Evolutionary conservation across 2,329 filamentous ascomycete species (phyloP).

Genomic region (Colletotrichum lindemuthianum): DNA sequence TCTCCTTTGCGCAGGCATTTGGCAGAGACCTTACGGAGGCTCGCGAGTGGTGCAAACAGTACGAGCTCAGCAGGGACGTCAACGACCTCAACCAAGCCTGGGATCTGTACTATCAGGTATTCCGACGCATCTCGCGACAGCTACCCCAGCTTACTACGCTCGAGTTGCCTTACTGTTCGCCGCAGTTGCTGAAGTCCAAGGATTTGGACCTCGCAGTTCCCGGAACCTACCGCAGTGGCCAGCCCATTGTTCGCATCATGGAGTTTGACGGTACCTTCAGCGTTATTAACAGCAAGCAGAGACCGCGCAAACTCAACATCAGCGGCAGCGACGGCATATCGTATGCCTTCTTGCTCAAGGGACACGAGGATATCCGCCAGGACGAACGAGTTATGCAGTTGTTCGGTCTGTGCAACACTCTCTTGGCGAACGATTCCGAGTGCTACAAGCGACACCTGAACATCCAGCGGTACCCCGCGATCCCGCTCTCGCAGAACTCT

Average conservation of each 20-base stretch:
- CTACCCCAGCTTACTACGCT: constrained; percentile 91
- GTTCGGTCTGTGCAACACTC: constrained; percentile 96
- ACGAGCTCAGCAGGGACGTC: constrained; percentile 86
- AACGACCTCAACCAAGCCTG: constrained; percentile 97
- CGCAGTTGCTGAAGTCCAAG: constrained; percentile 85
- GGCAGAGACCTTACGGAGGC: constrained; percentile 95
- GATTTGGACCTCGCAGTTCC: constrained; percentile 95
- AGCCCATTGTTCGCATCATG: constrained; percentile 83
- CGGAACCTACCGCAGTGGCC: constrained; percentile 86
- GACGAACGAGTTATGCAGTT: constrained; percentile 99
- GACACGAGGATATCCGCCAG: constrained; percentile 99
- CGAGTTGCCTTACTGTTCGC: constrained; percentile 96
- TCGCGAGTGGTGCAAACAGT: constrained; percentile 94
- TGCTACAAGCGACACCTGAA: constrained; percentile 97
- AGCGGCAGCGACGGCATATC: constrained; percentile 88
- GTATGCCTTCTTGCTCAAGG: constrained; percentile 93
- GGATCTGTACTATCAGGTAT: constrained; percentile 99
- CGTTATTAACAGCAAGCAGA: constrained; percentile 97
- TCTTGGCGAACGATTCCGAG: constrained; percentile 92
- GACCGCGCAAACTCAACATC: constrained; percentile 88
- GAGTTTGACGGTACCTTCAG: constrained; percentile 90
- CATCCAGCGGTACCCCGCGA: constrained; percentile 96
- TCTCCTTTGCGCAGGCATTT: constrained; percentile 97
- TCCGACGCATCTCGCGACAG: constrained; percentile 93
- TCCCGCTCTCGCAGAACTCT: constrained; percentile 95